Conservation (phyloP, 2,329 filamentous ascomycete genomes). For the Pseudogymnoascus sp. region DNA sequence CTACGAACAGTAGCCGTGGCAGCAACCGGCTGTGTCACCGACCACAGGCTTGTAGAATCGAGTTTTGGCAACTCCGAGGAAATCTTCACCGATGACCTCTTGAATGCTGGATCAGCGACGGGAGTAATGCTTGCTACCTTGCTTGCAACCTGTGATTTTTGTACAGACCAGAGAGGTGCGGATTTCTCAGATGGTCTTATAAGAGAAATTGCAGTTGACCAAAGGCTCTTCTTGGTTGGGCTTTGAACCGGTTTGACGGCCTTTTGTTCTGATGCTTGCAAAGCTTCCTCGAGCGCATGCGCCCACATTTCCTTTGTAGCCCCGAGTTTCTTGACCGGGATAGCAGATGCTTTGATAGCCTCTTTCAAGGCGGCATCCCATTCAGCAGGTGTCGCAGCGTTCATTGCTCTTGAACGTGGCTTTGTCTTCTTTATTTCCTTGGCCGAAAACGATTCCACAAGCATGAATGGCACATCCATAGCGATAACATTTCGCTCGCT, state of each 20-base stretch:
- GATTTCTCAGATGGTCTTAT: neutral
- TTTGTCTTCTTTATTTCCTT: conserved; percentile 5
- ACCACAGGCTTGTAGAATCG: conserved; percentile 1
- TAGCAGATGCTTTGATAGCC: neutral
- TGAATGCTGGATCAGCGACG: neutral
- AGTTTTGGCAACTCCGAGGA: neutral
- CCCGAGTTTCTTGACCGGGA: neutral
- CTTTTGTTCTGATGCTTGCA: neutral
- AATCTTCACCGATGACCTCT: neutral
- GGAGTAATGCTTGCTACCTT: neutral
- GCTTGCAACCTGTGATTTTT: neutral
- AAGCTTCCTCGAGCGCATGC: conserved; percentile 4
- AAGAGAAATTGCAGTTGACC: conserved; percentile 2
- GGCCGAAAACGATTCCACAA: conserved; percentile 5
- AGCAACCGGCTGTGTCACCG: neutral
- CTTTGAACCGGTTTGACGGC: neutral
- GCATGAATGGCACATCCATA: conserved; percentile 7
- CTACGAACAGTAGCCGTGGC: neutral
- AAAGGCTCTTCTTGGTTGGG: neutral
- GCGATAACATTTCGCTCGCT: conserved; percentile 18
- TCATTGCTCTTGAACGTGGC: conserved; percentile 16
- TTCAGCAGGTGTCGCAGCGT: conserved; percentile 9
- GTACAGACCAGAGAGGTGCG: neutral
- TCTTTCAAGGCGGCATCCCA: conserved; percentile 7
- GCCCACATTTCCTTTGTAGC: conserved; percentile 7